Evolutionary conservation across 2,329 filamentous ascomycete species (phyloP).

Genomic region (Diaporthe ampelina): DNA sequence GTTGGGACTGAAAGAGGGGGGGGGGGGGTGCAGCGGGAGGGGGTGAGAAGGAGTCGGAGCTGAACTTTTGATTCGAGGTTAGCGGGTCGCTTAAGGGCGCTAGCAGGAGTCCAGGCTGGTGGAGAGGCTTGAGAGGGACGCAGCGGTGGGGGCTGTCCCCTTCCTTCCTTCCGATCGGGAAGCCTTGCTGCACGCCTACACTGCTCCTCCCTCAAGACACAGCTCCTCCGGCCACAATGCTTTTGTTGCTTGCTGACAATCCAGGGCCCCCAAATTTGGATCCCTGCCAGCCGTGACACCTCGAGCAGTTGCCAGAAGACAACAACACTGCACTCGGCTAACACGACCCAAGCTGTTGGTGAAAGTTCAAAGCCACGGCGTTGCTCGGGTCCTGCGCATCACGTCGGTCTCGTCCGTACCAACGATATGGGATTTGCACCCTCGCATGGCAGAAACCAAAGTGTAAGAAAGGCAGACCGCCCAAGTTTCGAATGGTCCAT

Average conservation of each 20-base stretch:
- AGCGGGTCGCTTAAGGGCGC: conserved; percentile 34
- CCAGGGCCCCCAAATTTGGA: not conserved
- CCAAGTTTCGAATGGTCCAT: not conserved
- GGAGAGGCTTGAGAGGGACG: too few species aligned
- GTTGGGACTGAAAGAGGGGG: conserved; percentile 15
- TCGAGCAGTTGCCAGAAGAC: not conserved
- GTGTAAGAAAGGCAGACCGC: conserved; percentile 37
- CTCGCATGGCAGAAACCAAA: conserved; percentile 10
- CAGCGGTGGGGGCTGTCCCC: conserved; percentile 23
- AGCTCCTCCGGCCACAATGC: conserved; percentile 3
- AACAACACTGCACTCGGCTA: too few species aligned
- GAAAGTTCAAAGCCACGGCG: not conserved
- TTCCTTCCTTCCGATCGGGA: conserved; percentile 32
- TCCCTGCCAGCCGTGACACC: not conserved
- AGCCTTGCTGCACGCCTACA: not conserved
- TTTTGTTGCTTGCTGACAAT: not conserved
- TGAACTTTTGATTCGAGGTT: conserved; percentile 33
- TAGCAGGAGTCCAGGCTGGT: conserved; percentile 31
- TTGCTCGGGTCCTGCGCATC: not conserved
- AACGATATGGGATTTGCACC: too few species aligned
- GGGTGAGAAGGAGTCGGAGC: conserved; percentile 32
- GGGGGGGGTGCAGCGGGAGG: conserved; percentile 17
- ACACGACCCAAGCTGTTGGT: not conserved
- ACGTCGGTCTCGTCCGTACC: not conserved
- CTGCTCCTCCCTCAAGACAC: not conserved